phyloP scores from a whole-genome alignment of 2,329 filamentous ascomycete genomes.

The Phialophora tarda region DNA sequence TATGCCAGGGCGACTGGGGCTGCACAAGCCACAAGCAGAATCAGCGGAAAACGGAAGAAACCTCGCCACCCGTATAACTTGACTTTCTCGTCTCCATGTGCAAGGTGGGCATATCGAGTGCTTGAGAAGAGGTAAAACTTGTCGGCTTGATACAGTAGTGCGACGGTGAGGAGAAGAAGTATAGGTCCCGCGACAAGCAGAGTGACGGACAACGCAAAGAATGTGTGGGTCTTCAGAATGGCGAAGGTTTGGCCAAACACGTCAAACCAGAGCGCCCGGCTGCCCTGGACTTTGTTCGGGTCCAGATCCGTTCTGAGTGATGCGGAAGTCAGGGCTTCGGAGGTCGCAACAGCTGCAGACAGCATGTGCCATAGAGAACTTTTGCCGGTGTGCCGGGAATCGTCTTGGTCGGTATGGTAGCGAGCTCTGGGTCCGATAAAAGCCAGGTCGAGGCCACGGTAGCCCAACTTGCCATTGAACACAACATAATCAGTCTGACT shows the following conservation, averaged over 20 bases:
- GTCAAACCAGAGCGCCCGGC: constrained; percentile 87
- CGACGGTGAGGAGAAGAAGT: constrained; percentile 70
- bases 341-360: constrained; percentile 77
- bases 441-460: constrained; percentile 88
- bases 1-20: constrained; percentile 75
- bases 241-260: constrained; percentile 81
- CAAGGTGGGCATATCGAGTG: constrained; percentile 64
- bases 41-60: constrained; percentile 81
- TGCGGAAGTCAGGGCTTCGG: constrained; percentile 72
- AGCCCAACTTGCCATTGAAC: constrained; percentile 75
- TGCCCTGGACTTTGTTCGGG: constrained; percentile 25
- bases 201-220: constrained; percentile 87
- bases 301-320: constrained; percentile 45
- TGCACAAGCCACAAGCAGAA: constrained; percentile 70
- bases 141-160: constrained; percentile 71
- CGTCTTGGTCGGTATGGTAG: constrained; percentile 92
- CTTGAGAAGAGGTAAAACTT: constrained; percentile 89
- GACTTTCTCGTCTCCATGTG: constrained; percentile 65
- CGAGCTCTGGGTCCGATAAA: constrained; percentile 85
- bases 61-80: constrained; percentile 77
- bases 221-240: constrained; percentile 76
- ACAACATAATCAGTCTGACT: constrained; percentile 91
- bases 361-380: constrained; percentile 92
- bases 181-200: constrained; percentile 81
- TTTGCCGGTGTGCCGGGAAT: constrained; percentile 71